A percentile compares a stretch with the other conserved stretches of the same genome.
Evolutionary conservation across 2,329 filamentous ascomycete genomes (phyloP).

Genomic region (Fusarium robinianum): DNA sequence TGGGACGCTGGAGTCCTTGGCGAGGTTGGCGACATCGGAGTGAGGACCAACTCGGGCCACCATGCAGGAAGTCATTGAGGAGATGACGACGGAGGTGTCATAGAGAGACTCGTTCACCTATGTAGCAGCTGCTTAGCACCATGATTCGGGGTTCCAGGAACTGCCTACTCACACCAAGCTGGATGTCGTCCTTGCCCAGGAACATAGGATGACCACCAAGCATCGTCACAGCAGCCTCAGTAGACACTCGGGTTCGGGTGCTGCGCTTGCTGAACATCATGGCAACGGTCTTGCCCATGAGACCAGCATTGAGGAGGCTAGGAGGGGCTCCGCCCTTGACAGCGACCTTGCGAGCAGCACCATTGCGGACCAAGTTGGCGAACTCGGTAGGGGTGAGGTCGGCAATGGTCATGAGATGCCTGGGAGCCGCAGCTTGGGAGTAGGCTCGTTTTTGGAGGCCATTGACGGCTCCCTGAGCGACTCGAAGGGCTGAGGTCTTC

Average conservation of each 20-base stretch:
- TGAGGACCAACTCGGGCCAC: conserved; percentile 79
- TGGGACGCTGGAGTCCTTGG: conserved; percentile 74
- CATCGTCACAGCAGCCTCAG: conserved; percentile 84
- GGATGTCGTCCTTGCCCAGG: conserved; percentile 92
- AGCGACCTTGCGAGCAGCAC: conserved; percentile 72
- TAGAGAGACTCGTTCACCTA: conserved; percentile 92
- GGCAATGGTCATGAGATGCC: conserved; percentile 89
- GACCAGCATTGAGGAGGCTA: conserved; percentile 59
- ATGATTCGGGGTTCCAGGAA: neutral
- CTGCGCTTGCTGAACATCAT: conserved; percentile 98
- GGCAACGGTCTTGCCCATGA: conserved; percentile 81
- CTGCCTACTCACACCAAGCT: conserved; percentile 70
- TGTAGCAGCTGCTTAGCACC: conserved; percentile 5
- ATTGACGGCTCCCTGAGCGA: conserved; percentile 41
- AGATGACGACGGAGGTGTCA: conserved; percentile 89
- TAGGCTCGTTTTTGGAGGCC: conserved; percentile 50
- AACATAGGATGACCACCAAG: conserved; percentile 97
- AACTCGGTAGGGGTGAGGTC: conserved; percentile 84
- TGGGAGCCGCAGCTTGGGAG: conserved; percentile 55
- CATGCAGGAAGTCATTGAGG: conserved; percentile 87
- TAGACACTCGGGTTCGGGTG: conserved; percentile 90
- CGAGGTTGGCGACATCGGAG: conserved; percentile 72
- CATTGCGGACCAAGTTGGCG: conserved; percentile 80
- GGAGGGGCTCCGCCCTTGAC: conserved; percentile 70
- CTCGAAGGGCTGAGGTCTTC: conserved; percentile 42